Evolutionary conservation across 257 asterid species (phyloP).

Genomic region (Solanum gracilifrons): DNA sequence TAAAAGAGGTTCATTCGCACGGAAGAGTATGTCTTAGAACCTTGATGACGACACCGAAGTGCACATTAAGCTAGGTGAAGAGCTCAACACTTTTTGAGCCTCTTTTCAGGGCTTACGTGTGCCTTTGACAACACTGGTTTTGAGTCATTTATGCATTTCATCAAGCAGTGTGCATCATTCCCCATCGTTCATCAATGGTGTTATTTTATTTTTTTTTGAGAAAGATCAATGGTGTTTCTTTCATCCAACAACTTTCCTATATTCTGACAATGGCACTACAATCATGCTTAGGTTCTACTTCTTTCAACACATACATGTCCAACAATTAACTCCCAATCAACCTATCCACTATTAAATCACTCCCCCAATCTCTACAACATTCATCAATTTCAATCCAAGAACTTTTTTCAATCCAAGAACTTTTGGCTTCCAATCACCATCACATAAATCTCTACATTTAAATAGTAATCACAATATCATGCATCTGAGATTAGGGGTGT

Average conservation of each 20-base stretch:
- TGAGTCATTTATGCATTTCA: background rate
- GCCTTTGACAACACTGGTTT: background rate
- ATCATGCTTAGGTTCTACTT: background rate
- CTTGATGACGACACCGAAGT: background rate
- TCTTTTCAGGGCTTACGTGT: background rate
- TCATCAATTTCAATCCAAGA: background rate
- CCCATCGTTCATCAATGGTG: background rate
- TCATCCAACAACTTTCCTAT: background rate
- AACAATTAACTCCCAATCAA: background rate
- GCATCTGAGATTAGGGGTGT: background rate
- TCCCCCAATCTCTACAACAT: background rate
- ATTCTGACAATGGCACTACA: background rate
- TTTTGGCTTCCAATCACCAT: background rate
- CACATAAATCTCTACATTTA: background rate
- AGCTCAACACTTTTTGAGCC: background rate
- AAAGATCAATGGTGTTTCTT: background rate
- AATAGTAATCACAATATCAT: background rate
- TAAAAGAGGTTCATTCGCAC: background rate
- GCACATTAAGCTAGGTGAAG: background rate
- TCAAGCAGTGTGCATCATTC: background rate
- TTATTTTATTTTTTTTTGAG: background rate
- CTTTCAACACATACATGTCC: background rate
- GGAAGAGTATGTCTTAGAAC: background rate
- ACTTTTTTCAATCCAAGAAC: background rate
- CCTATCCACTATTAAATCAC: background rate